Evolutionary conservation across 257 asterid genomes (phyloP).

Genomic region (Fraxinus cuspidata): DNA sequence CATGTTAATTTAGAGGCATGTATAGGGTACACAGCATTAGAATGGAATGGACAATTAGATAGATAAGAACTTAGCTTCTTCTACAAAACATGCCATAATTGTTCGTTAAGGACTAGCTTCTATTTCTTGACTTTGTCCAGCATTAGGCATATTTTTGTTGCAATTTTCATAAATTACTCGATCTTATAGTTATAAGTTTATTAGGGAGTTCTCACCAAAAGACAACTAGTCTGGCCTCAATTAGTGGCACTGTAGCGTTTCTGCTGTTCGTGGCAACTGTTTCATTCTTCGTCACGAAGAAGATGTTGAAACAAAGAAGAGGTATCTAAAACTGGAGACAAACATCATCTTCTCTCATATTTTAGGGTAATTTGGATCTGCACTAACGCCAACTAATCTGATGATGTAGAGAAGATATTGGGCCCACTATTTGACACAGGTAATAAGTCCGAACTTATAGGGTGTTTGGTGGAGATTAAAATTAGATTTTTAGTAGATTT

Average conservation of each 20-base stretch:
- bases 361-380: background rate
- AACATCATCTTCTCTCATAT: background rate
- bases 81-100: background rate
- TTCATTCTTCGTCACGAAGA: constrained; percentile 42
- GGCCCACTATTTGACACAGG: constrained; percentile 47
- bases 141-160: background rate
- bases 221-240: constrained; percentile 50
- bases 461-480: too few species aligned
- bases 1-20: too few species aligned
- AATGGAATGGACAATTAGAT: too few species aligned
- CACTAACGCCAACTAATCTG: constrained; percentile 1
- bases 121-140: background rate
- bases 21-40: too few species aligned
- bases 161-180: background rate
- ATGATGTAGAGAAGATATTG: constrained; percentile 52
- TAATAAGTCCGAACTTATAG: constrained; percentile 56
- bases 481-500: too few species aligned
- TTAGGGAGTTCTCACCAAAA: constrained; percentile 47
- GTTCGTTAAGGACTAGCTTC: background rate
- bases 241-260: constrained; percentile 42
- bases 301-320: constrained; percentile 32
- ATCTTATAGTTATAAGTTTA: background rate
- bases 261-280: constrained; percentile 37
- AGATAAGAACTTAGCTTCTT: background rate
- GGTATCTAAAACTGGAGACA: constrained; percentile 36